Evolutionary conservation across 2,329 filamentous ascomycete species (phyloP).

Genomic region (Tricladium varicosporioides): DNA sequence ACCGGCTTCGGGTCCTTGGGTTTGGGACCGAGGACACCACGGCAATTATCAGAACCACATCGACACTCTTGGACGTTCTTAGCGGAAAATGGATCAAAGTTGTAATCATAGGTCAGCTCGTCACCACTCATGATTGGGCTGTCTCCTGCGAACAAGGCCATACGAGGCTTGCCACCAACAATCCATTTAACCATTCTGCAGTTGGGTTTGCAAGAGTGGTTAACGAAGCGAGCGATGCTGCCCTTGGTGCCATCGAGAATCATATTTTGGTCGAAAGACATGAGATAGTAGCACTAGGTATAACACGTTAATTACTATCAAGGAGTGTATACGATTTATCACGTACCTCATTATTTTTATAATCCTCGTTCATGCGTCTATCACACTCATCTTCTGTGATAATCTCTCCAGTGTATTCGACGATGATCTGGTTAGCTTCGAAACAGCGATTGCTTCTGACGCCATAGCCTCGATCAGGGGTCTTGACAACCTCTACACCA

Average conservation of each 20-base stretch:
- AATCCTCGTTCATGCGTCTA: conserved; percentile 85
- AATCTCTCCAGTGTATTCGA: conserved; percentile 97
- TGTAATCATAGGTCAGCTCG: conserved; percentile 92
- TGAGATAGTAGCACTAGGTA: conserved; percentile 87
- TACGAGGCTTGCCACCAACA: conserved; percentile 86
- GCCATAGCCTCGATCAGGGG: conserved; percentile 81
- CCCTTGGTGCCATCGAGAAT: conserved; percentile 96
- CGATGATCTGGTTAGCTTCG: conserved; percentile 87
- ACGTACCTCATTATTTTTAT: conserved; percentile 87
- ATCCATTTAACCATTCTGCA: conserved; percentile 99
- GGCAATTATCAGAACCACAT: conserved; percentile 62
- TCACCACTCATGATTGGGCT: conserved; percentile 89
- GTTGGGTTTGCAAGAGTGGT: conserved; percentile 95
- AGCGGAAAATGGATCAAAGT: conserved; percentile 67
- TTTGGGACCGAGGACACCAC: conserved; percentile 62
- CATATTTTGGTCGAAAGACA: conserved; percentile 98
- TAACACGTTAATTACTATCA: no score
- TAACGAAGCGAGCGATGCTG: conserved; percentile 95
- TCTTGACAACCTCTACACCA: conserved; percentile 94
- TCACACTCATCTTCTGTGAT: conserved; percentile 95
- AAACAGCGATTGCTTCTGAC: conserved; percentile 90
- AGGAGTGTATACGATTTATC: no score
- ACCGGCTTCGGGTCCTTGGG: conserved; percentile 52
- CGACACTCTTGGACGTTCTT: conserved; percentile 68
- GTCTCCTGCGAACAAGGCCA: conserved; percentile 94